Percentiles rank a stretch among this genome's conserved stretches.
phyloP scores from a whole-genome alignment of 208 protist genomes.

The Leishmania martiniquensis region DNA sequence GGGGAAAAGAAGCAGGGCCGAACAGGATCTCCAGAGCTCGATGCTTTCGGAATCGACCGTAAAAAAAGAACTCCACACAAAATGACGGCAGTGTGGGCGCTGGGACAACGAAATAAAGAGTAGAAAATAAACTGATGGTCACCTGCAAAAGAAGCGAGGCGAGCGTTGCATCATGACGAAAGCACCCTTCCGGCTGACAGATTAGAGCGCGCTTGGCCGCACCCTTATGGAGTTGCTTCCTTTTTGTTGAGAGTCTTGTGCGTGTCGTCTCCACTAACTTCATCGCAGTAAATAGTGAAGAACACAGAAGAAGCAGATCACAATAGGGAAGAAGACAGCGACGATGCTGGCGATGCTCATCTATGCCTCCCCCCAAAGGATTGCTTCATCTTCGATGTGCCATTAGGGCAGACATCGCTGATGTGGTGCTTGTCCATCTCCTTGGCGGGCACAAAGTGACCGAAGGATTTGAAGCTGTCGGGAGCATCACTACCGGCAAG shows the following conservation, averaged over 20 bases:
- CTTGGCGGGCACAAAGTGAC: conserved; percentile 70
- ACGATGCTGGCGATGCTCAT: conserved; percentile 31
- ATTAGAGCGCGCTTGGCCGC: not conserved
- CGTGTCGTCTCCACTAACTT: not conserved
- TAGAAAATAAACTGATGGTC: not conserved
- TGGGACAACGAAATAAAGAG: too few species aligned
- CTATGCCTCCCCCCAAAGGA: conserved; percentile 26
- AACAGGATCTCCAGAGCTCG: not conserved
- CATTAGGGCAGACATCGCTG: conserved; percentile 63
- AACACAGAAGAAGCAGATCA: conserved; percentile 37
- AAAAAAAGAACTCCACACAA: too few species aligned
- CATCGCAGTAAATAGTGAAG: conserved; percentile 27
- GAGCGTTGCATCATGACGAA: not conserved
- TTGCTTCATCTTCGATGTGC: conserved; percentile 32
- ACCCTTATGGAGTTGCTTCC: not conserved
- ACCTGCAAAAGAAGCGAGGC: not conserved
- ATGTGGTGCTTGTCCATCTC: conserved; percentile 78
- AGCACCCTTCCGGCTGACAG: not conserved
- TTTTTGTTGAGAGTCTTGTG: too few species aligned
- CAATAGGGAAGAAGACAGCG: conserved; percentile 38
- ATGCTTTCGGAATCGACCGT: not conserved
- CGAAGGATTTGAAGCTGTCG: conserved; percentile 81
- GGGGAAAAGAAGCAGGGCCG: not conserved
- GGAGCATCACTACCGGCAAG: conserved; percentile 80
- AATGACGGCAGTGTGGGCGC: not conserved